Base-by-base conservation (phyloP, 108 stramenopile genomes). In the Cyclotella baltica region DNA sequence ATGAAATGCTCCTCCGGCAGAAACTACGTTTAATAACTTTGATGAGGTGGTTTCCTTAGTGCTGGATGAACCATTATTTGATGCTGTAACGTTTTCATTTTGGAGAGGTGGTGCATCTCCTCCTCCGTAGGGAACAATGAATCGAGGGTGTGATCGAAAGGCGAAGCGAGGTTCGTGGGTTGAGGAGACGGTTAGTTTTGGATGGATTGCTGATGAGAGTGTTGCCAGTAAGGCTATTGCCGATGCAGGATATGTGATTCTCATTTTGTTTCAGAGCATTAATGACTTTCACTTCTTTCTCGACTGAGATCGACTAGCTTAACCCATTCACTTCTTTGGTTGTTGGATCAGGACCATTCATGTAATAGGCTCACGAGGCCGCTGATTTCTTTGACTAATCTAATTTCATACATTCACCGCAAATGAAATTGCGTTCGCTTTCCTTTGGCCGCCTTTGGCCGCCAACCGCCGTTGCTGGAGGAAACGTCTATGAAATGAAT, bases 1-100 rank as follows among this genome's bases (percentile, higher is more conserved):
- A 20, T 57, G 61, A 16, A 48, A 72, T 23, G 70, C 77, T 27
- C 77, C 77, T 31, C 77, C 77, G 2, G 77, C 77, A 16, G 70
- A 71, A 9, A 78, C 77, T 1, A 63, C 43, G 38, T 78, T 61
- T 55, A 78, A 71, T 57, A 78, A 13, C 35, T 71, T 70, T 20
- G 77, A 72, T 20, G 70, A 70, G 36, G 70, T 34, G 1, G 62
- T 28, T 50, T 27, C 36, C 29, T 31, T 51, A 18, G 47, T 33
- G 37, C 18, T 37, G n/a, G n/a, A n/a, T n/a, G n/a, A n/a, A n/a
- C n/a, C n/a, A 25, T 35, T 35, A 25, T 19, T 56, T 3, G 22
- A 37, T n/a, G 9, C 20, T 19, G 51, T 56, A 22, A 2, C 51
- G 53, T 63, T 53, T 47, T 70, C 50, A 34, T 43, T 62, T 30